A percentile compares a stretch with the other conserved stretches of the same genome.
These are phyloP conservation scores for Aspergillus taichungensis DNA, from an alignment of 495 filamentous ascomycete species.

Conservation along the genomic window DNA sequence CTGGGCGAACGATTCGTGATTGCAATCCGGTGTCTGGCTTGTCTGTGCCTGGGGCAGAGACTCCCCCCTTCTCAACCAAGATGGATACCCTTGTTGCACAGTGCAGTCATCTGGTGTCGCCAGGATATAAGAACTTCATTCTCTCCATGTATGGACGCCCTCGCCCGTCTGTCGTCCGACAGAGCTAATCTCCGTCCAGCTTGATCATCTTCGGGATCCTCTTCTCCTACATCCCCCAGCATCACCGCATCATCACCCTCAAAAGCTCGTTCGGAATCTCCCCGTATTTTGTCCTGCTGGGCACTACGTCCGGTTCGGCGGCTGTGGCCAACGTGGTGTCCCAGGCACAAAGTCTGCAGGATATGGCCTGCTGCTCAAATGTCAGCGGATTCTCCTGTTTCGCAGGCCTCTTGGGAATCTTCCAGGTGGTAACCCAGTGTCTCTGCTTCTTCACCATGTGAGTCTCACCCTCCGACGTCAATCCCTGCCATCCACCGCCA, in stretches of 20 bases:
- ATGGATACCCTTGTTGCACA: conserved; percentile 24
- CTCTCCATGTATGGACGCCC: conserved; percentile 47
- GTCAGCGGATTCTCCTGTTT: conserved; percentile 75
- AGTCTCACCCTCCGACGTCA: conserved; percentile 17
- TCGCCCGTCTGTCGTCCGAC: neutral
- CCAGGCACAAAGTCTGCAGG: conserved; percentile 64
- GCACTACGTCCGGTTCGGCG: conserved; percentile 77
- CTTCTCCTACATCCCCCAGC: conserved; percentile 89
- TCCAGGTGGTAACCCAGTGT: conserved; percentile 87
- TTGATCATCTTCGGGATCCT: conserved; percentile 86
- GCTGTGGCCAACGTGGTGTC: conserved; percentile 87
- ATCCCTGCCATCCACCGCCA: neutral
- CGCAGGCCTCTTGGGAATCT: conserved; percentile 75
- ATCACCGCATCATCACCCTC: conserved; percentile 77
- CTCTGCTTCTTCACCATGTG: conserved; percentile 85
- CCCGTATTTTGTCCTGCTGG: conserved; percentile 86
- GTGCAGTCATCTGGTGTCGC: conserved; percentile 34
- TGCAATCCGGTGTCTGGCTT: too few species aligned
- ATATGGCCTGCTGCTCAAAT: conserved; percentile 75
- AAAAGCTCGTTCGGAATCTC: conserved; percentile 93
- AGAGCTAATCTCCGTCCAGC: conserved; percentile 30
- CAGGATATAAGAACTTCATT: conserved; percentile 50
- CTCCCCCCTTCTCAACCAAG: neutral
- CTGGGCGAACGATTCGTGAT: too few species aligned
- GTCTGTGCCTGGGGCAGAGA: neutral